Evolutionary conservation across 345 rosid genomes (phyloP).

Genomic region (Populus euphratica): DNA sequence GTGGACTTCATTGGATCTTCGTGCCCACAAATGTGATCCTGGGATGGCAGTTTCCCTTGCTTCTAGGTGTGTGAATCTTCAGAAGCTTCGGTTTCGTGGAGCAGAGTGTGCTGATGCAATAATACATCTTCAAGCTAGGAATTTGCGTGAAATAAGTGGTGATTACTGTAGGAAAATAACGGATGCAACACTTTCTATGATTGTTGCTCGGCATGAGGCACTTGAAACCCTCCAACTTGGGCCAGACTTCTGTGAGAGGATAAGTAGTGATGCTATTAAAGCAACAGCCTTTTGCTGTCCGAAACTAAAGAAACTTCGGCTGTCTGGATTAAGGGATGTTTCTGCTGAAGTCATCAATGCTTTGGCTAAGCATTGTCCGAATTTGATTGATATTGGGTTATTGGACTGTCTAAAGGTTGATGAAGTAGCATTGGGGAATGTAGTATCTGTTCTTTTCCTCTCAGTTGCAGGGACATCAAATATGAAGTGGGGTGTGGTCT

Average conservation of each 20-base stretch:
- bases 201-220: constrained; percentile 36
- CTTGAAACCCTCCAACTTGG: constrained; percentile 39
- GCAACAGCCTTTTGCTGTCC: constrained; percentile 38
- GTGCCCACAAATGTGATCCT: constrained; percentile 26
- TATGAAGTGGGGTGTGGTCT: constrained; percentile 33
- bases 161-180: constrained; percentile 31
- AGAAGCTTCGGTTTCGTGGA: constrained; percentile 34
- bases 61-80: constrained; percentile 23
- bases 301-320: constrained; percentile 28
- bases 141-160: constrained; percentile 31
- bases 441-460: constrained; percentile 27
- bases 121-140: constrained; percentile 29
- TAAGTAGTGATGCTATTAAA: constrained; percentile 39
- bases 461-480: constrained; percentile 35
- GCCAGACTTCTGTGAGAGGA: constrained; percentile 29
- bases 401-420: constrained; percentile 23
- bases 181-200: constrained; percentile 29
- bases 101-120: constrained; percentile 37
- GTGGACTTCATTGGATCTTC: constrained; percentile 33
- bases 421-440: constrained; percentile 34
- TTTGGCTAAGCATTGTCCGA: constrained; percentile 27
- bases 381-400: constrained; percentile 32
- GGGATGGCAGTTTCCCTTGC: constrained; percentile 17
- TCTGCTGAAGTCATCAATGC: constrained; percentile 34
- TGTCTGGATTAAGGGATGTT: constrained; percentile 35